A percentile compares a stretch with the other conserved stretches of the same genome.
phyloP scores from a whole-genome alignment of 2,329 filamentous ascomycete genomes.

The Escovopsis sp. region DNA sequence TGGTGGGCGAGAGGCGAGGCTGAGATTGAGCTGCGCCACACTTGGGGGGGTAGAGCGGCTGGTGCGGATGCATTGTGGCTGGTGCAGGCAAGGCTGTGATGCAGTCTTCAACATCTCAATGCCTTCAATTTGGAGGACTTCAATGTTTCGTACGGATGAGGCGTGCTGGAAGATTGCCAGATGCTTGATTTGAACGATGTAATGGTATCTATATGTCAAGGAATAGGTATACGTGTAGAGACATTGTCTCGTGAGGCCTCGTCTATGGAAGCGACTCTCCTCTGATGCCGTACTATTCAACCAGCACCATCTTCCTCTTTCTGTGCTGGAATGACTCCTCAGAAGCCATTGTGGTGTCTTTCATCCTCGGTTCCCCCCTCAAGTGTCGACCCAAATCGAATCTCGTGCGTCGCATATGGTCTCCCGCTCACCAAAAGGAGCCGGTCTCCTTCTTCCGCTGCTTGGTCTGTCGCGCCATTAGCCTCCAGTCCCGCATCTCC shows the following conservation, averaged over 20 bases:
- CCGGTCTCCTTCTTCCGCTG: constrained; percentile 10
- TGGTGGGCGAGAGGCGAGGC: neutral
- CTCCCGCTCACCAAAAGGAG: constrained; percentile 7
- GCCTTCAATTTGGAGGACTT: neutral
- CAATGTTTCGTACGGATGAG: neutral
- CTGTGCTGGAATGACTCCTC: no score
- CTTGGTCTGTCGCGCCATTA: constrained; percentile 8
- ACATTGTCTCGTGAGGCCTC: neutral
- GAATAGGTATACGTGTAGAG: no score
- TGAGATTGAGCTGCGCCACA: neutral
- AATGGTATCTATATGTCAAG: neutral
- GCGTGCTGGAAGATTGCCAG: no score
- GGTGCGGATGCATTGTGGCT: neutral
- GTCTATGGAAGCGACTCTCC: neutral
- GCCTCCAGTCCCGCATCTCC: neutral
- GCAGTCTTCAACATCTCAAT: neutral
- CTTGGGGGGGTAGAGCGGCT: neutral
- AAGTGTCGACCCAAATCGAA: neutral
- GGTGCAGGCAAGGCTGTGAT: neutral
- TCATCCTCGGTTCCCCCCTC: neutral
- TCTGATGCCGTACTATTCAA: neutral
- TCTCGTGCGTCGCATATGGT: neutral
- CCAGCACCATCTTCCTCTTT: neutral
- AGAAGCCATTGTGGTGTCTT: no score
- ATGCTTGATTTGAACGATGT: neutral